Conservation (phyloP, 2,329 filamentous ascomycete genomes). For the Fusarium graminum region DNA sequence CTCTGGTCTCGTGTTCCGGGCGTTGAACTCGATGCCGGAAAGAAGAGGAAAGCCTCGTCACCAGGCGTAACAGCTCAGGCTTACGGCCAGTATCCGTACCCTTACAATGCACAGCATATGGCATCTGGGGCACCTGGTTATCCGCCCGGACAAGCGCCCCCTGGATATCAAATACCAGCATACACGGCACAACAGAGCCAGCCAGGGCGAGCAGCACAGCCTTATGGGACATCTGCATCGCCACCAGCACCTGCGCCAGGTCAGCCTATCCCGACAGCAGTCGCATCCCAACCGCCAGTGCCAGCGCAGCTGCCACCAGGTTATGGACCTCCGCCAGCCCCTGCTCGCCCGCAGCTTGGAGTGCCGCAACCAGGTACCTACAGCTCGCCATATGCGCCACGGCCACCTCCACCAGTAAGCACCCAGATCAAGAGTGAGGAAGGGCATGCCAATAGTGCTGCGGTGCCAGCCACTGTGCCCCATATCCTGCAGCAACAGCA, state of each 20-base stretch:
- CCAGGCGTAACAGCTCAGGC: constrained; percentile 61
- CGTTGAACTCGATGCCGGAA: constrained; percentile 70
- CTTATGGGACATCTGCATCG: constrained; percentile 49
- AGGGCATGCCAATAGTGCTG: constrained; percentile 33
- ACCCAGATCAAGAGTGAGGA: constrained; percentile 51
- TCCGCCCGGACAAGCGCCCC: constrained; percentile 52
- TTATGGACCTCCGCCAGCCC: constrained; percentile 55
- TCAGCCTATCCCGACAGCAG: constrained; percentile 42
- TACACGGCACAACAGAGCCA: constrained; percentile 52
- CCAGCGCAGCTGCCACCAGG: constrained; percentile 53
- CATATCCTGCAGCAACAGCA: constrained; percentile 34
- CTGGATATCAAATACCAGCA: constrained; percentile 53
- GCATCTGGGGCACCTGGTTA: constrained; percentile 52
- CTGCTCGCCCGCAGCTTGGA: constrained; percentile 52
- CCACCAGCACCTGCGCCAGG: constrained; percentile 44
- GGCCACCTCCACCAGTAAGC: constrained; percentile 50
- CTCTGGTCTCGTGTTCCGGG: constrained; percentile 70
- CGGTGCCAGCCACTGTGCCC: constrained; percentile 8
- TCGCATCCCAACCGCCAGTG: constrained; percentile 51
- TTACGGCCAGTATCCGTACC: constrained; percentile 55
- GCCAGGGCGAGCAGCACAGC: constrained; percentile 49
- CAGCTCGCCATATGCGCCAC: constrained; percentile 56
- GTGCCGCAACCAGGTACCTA: constrained; percentile 52
- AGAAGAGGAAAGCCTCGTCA: constrained; percentile 69
- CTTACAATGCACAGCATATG: constrained; percentile 55